Percentiles rank a stretch among this genome's conserved stretches.
These are phyloP conservation scores for Metschnikowia anglica DNA, from an alignment of 805 yeast species.

Conservation along the genomic window DNA sequence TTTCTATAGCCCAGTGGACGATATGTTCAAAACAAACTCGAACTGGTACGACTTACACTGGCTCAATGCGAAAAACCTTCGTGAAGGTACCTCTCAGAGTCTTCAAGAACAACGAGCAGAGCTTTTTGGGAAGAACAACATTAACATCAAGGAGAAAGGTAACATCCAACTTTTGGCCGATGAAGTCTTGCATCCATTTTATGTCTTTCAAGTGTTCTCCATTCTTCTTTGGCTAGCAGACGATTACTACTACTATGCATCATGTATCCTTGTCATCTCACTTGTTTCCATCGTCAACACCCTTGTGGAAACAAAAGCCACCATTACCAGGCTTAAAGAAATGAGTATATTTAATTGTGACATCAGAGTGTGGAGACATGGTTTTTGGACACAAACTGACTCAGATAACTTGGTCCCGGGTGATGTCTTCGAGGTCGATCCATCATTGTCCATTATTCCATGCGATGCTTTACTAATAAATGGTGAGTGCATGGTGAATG, in stretches of 20 bases:
- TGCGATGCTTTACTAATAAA: constrained; percentile 84
- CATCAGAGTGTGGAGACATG: constrained; percentile 87
- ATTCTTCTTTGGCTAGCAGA: constrained; percentile 90
- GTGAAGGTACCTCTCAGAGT: constrained; percentile 71
- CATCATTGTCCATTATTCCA: constrained; percentile 70
- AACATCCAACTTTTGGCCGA: constrained; percentile 65
- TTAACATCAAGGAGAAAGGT: constrained; percentile 75
- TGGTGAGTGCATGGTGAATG: constrained; percentile 96
- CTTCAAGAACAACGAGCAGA: constrained; percentile 62
- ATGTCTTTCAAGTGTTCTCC: constrained; percentile 90
- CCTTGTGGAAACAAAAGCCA: constrained; percentile 77
- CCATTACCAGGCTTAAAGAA: constrained; percentile 67
- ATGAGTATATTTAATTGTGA: constrained; percentile 75
- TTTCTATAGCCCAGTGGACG: constrained; percentile 83
- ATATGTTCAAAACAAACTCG: constrained; percentile 75
- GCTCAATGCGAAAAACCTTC: constrained; percentile 55
- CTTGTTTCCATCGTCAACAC: constrained; percentile 76
- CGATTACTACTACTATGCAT: constrained; percentile 89
- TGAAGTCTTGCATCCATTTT: constrained; percentile 93
- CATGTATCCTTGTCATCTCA: constrained; percentile 87
- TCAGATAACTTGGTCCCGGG: constrained; percentile 91
- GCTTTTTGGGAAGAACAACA: constrained; percentile 76
- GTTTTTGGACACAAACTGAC: constrained; percentile 81
- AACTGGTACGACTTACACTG: constrained; percentile 87
- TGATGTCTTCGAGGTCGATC: constrained; percentile 91